Base-by-base conservation (phyloP, 148 eudicot genomes). In the Polygonum maritimum region DNA sequence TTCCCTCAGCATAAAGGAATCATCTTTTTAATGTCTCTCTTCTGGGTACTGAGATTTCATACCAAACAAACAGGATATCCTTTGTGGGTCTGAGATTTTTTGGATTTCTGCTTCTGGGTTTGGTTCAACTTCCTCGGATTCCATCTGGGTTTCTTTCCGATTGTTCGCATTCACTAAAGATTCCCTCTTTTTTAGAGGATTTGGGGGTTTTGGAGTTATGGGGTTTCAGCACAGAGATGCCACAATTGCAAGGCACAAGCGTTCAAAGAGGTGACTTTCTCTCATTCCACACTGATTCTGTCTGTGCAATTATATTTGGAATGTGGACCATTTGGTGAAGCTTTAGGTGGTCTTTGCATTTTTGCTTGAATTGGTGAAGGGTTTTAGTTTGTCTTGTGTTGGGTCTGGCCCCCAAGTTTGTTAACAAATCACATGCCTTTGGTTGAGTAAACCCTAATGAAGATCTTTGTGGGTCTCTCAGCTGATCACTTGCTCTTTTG, bases 241-340 rank as follows among this genome's bases (percentile, higher is more conserved):
- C 48, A 38, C 71, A 36, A 15, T 41, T 79, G 76, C 85, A 39
- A 78, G 63, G 71, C 92, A 88, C 84, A 83, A 83, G 81, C 87
- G 90, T 74, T 90, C 91, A 40, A 90, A 88, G 83, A 91, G 98
- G 97, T 91, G 82, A 51, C 19, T 65, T 19, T 67, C 71, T 67
- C 71, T 67, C 35, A 11, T 38, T 33, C 33, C 74, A 70, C 74
- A 70, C 38, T 75, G 45, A 35, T 76, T 71, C 71, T 76, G 65
- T 78, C 69, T 71, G 62, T 7, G 18, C 1, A 3, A 33, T n/a
- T 38, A 71, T 57, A 58, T 74, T 63, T 73, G 40, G 67, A 74
- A 73, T 49, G 57, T 48, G 38, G 51, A 22, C 77, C 55, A 40
- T 48, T 62, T 8, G 74, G 67, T 58, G 13, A 19, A 63, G 14